Evolutionary conservation across 331 rosid species (phyloP).

Genomic region (Acacia concinna): DNA sequence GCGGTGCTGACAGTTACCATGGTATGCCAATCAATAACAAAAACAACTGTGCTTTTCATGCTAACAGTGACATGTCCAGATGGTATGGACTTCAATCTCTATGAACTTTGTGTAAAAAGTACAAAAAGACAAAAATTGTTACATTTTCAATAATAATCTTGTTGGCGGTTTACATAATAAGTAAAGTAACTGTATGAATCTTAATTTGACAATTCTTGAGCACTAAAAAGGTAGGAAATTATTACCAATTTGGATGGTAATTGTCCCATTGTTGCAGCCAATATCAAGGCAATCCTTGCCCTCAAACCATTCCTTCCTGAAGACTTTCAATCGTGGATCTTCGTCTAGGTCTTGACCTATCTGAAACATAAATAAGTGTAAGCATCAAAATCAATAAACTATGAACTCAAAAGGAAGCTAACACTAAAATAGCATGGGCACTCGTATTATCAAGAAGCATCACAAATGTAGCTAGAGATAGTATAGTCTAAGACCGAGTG

Average conservation of each 20-base stretch:
- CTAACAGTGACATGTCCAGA: neutral
- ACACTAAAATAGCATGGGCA: neutral
- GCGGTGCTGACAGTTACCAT: neutral
- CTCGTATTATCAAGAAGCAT: neutral
- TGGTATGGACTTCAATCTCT: neutral
- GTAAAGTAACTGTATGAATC: neutral
- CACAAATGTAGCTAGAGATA: neutral
- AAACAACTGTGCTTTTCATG: neutral
- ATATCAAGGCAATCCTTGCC: constrained; percentile 67
- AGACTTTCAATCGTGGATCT: constrained; percentile 60
- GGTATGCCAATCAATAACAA: neutral
- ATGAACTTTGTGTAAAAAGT: neutral
- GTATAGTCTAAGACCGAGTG: neutral
- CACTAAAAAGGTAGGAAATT: neutral
- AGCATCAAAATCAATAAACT: neutral
- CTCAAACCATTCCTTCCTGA: constrained; percentile 69
- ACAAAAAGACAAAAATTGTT: neutral
- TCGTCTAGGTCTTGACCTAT: constrained; percentile 49
- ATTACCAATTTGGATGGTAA: constrained; percentile 62
- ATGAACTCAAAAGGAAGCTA: neutral
- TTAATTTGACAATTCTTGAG: too few species aligned
- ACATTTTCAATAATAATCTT: neutral
- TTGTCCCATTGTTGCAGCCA: constrained; percentile 60
- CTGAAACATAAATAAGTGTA: constrained; percentile 37
- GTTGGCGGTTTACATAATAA: neutral